phyloP scores from a whole-genome alignment of 2,329 filamentous ascomycete genomes.

The Aspergillus spinulosporus region DNA sequence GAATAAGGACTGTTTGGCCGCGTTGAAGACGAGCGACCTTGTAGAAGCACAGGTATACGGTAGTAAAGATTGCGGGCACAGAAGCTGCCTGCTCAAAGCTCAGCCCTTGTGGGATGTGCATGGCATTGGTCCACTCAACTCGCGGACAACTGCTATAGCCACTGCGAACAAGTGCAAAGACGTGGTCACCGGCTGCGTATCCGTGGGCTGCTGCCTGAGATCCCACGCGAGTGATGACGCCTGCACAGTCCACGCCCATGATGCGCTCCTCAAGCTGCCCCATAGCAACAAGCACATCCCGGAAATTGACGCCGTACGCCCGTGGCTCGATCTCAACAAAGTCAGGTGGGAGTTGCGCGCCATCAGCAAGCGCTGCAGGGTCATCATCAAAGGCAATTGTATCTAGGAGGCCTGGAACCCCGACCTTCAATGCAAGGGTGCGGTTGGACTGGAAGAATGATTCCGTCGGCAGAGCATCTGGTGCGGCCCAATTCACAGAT shows the following conservation, averaged over 20 bases:
- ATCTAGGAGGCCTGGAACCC: slow-evolving; percentile 3
- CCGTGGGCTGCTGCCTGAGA: not conserved
- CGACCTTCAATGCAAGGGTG: not conserved
- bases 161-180: not conserved
- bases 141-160: not conserved
- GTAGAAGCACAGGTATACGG: not conserved
- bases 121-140: not conserved
- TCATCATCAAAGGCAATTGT: slow-evolving; percentile 6
- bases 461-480: not conserved
- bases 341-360: slow-evolving; percentile 3
- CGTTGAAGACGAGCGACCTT: not conserved
- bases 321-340: slow-evolving; percentile 30
- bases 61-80: not conserved
- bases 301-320: slow-evolving; percentile 33
- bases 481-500: not conserved
- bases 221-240: slow-evolving; percentile 23
- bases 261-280: slow-evolving; percentile 23
- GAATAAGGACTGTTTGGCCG: slow-evolving; percentile 24
- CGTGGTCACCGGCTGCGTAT: not conserved
- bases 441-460: not conserved
- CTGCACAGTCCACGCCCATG: slow-evolving; percentile 30
- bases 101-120: not conserved
- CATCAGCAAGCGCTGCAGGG: not conserved
- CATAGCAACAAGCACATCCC: slow-evolving; percentile 27
- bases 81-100: not conserved